Base-by-base conservation (phyloP, 352 stramenopile genomes). In the Phytophthora quininea region DNA sequence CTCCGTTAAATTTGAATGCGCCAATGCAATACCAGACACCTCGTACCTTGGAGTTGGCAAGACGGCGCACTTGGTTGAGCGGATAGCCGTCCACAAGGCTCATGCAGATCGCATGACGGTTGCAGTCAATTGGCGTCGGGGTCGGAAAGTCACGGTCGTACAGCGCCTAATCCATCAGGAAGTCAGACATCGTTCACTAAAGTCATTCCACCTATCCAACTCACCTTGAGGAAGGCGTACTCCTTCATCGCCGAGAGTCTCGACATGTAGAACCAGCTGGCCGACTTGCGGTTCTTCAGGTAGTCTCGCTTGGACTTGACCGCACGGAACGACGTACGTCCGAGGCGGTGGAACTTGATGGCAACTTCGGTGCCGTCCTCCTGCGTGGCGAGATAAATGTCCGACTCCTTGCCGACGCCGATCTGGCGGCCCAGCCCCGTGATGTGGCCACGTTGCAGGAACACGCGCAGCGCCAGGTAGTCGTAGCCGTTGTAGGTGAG, bases 261-360 rank as follows among this genome's bases (percentile, higher is more conserved):
- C 35, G 93, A 99, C 77, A 99, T 96, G 87, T 99, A 99, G 58
- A 99, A 93, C 98, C 98, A 99, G 24, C 86, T 97, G 58, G 86
- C 89, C n/a, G 87, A 92, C 77, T 97, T 97, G 88, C 97, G 76
- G 80, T 98, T 80, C 74, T 97, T 82, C 48, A 99, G 88, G 77
- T 99, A 99, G 75, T 99, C 98, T 62, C 98, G 96, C 86, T 99
- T 99, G 52, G 88, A 83, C 62, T 97, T 98, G 51, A 99, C 97
- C 27, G 97, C 96, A 19, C 97, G 92, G 82, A 99, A 99, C 27
- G 92, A 99, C 32, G 97, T 99, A 62, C 98, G 86, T 48, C 98
- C 98, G 11, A 99, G 88, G n/a, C 98, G 95, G 82, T 99, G 98
- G 73, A 99, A 97, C 79, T 99, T 99, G 54, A 99, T 96, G 4